A percentile compares a stretch with the other conserved stretches of the same genome.
These are phyloP conservation scores for Bruguiera gymnorhiza DNA, from an alignment of 345 rosid species.

Conservation along the genomic window DNA sequence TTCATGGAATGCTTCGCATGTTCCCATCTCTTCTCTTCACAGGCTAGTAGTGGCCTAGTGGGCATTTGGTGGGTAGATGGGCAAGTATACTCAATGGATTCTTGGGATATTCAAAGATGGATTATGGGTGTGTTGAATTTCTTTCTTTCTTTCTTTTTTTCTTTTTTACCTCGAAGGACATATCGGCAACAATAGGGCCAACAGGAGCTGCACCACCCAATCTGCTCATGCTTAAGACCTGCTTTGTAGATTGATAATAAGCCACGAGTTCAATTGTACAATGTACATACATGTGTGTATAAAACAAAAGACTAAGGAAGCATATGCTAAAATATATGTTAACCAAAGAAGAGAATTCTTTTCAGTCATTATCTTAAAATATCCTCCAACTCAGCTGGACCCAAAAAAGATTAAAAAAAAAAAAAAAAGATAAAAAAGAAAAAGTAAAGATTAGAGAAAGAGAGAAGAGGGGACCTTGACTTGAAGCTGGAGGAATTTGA, in stretches of 20 bases:
- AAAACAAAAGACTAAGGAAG: background rate
- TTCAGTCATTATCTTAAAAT: too few species aligned
- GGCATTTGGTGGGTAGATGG: too few species aligned
- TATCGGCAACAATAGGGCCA: constrained; percentile 80
- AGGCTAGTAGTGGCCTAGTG: too few species aligned
- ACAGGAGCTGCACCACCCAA: constrained; percentile 82
- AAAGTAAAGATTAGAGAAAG: background rate
- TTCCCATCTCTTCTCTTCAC: background rate
- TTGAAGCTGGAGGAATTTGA: constrained; percentile 98
- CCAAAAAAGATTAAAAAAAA: too few species aligned
- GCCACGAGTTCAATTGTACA: background rate
- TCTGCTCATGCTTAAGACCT: constrained; percentile 98
- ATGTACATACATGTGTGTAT: background rate
- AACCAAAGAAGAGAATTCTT: background rate
- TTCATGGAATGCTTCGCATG: constrained; percentile 8
- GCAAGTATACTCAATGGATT: too few species aligned
- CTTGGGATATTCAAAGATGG: too few species aligned
- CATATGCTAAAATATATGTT: constrained; percentile 1
- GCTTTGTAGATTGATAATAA: background rate
- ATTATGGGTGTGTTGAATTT: background rate
- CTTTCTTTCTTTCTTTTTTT: background rate
- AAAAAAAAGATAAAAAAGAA: background rate
- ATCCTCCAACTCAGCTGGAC: too few species aligned
- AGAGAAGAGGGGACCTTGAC: constrained; percentile 59
- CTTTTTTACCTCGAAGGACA: constrained; percentile 63